These are phyloP conservation scores for Ilyonectria destructans DNA, from an alignment of 2,329 filamentous ascomycete species.

Conservation along the genomic window DNA sequence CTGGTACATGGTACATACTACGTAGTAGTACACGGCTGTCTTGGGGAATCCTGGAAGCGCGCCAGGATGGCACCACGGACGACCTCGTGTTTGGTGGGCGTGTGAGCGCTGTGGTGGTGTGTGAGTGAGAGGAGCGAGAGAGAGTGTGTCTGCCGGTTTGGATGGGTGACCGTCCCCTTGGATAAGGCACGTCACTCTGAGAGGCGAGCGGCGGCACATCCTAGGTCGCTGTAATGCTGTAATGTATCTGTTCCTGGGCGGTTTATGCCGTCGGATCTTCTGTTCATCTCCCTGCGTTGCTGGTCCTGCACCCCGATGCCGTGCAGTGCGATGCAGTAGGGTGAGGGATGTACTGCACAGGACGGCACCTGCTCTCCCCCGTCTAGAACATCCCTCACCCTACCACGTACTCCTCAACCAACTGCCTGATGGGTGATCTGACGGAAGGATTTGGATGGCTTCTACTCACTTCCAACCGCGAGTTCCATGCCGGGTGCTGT, in stretches of 20 bases:
- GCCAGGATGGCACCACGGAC: slow-evolving; percentile 47
- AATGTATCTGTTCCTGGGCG: slow-evolving; percentile 12
- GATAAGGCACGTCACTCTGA: slow-evolving; percentile 5
- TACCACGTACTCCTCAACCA: background rate
- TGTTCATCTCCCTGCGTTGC: slow-evolving; percentile 27
- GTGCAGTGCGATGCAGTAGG: slow-evolving; percentile 27
- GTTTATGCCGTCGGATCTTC: slow-evolving; percentile 25
- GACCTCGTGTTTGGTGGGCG: slow-evolving; percentile 50
- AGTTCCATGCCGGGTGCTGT: slow-evolving; percentile 26
- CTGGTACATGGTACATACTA: too few relatives aligned
- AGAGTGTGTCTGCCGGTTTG: slow-evolving; percentile 15
- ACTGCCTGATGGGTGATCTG: slow-evolving; percentile 3
- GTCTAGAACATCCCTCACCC: slow-evolving; percentile 3
- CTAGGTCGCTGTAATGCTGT: slow-evolving; percentile 17
- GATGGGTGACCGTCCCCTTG: slow-evolving; percentile 7
- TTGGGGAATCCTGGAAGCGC: slow-evolving; percentile 51
- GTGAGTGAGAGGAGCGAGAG: slow-evolving; percentile 17
- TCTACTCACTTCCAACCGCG: slow-evolving; percentile 24
- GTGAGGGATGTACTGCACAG: slow-evolving; percentile 17
- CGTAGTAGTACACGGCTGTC: slow-evolving; percentile 39
- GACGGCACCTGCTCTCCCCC: slow-evolving; percentile 6
- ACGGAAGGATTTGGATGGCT: slow-evolving; percentile 19
- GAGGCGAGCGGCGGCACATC: background rate
- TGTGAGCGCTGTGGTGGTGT: slow-evolving; percentile 36
- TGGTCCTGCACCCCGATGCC: slow-evolving; percentile 28